These are phyloP conservation scores for Pythium aquatile DNA, from an alignment of 352 stramenopile species.

Conservation along the genomic window DNA sequence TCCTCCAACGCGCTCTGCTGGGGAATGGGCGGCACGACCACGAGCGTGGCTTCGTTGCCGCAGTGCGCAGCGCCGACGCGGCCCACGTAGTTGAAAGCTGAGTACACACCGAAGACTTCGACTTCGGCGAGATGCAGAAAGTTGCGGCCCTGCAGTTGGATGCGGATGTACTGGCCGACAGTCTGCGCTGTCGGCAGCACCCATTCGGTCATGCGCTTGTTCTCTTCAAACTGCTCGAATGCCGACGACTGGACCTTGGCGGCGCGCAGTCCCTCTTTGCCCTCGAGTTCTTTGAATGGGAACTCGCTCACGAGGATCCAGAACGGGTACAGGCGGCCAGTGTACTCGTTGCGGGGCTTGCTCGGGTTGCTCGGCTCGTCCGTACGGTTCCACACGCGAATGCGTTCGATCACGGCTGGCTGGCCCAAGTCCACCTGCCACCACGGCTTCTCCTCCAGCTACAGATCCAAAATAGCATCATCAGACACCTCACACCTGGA, in stretches of 20 bases:
- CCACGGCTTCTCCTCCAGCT: conserved; percentile 90
- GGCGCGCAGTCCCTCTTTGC: conserved; percentile 81
- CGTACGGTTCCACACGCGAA: conserved; percentile 90
- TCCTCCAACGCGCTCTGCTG: conserved; percentile 66
- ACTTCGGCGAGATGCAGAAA: conserved; percentile 91
- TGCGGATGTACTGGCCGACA: conserved; percentile 70
- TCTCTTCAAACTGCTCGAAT: conserved; percentile 74
- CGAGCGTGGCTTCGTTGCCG: conserved; percentile 87
- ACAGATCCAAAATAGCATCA: not conserved
- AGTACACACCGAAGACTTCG: conserved; percentile 91
- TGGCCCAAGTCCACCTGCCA: conserved; percentile 92
- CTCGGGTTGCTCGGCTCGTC: conserved; percentile 85
- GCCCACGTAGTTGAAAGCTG: conserved; percentile 79
- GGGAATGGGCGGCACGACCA: conserved; percentile 70
- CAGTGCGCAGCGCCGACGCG: conserved; percentile 74
- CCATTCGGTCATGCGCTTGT: conserved; percentile 88
- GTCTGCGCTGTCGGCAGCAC: conserved; percentile 80
- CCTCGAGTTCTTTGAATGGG: conserved; percentile 78
- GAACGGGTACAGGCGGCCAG: conserved; percentile 84
- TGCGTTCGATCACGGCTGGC: conserved; percentile 71
- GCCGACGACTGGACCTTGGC: conserved; percentile 77
- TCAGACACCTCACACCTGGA: not conserved
- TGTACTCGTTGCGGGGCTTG: conserved; percentile 73
- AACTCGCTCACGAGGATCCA: conserved; percentile 92
- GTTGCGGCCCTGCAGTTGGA: conserved; percentile 88